phyloP scores from a whole-genome alignment of 371 early-diverging fungal genomes.

The Syncephalastrum contaminatum region DNA sequence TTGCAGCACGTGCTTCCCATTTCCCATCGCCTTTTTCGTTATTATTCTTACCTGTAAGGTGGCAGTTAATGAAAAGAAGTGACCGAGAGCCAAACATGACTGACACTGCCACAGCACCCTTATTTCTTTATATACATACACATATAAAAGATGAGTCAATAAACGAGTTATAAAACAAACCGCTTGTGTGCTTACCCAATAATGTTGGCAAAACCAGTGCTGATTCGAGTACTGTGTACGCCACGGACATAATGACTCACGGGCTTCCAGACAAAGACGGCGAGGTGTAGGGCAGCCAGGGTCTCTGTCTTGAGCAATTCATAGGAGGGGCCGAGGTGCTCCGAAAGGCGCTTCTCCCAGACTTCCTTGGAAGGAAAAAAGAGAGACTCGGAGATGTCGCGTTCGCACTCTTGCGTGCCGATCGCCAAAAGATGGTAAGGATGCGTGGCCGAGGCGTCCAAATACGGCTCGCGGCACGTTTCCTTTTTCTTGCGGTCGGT shows the following conservation, averaged over 20 bases:
- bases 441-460: constrained; percentile 23
- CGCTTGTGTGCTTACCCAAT: constrained; percentile 22
- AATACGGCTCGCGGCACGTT: constrained; percentile 6
- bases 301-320: constrained; percentile 58
- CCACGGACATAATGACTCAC: constrained; percentile 51
- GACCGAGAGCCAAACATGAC: constrained; percentile 57
- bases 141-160: background rate
- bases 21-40: background rate
- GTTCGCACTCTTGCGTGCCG: constrained; percentile 77
- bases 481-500: constrained; percentile 9
- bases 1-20: background rate
- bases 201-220: constrained; percentile 41
- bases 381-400: constrained; percentile 59
- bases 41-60: constrained; percentile 63
- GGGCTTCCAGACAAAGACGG: constrained; percentile 65
- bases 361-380: constrained; percentile 60
- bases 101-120: constrained; percentile 77
- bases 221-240: constrained; percentile 31
- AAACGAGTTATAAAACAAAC: background rate
- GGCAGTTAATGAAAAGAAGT: constrained; percentile 72
- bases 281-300: constrained; percentile 68
- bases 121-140: constrained; percentile 58
- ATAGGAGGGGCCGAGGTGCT: constrained; percentile 51
- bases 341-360: constrained; percentile 59
- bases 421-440: constrained; percentile 69